phyloP scores from a whole-genome alignment of 2,329 filamentous ascomycete genomes.

The Fusarium phyllophilum region DNA sequence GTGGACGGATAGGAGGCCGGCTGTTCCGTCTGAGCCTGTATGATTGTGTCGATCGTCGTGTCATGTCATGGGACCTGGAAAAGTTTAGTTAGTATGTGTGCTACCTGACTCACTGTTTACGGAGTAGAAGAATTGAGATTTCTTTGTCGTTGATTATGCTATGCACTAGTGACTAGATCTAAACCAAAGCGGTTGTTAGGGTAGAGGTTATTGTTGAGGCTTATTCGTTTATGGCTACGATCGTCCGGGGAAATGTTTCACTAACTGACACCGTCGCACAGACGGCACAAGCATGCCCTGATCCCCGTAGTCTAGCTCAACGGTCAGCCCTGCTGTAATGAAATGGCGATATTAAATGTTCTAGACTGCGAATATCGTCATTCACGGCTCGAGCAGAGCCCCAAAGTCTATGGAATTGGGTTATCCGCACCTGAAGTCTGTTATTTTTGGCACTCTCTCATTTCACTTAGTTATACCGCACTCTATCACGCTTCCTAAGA shows the following conservation, averaged over 20 bases:
- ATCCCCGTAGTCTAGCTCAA: background rate
- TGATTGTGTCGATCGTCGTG: background rate
- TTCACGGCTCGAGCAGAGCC: background rate
- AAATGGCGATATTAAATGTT: background rate
- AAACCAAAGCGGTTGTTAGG: background rate
- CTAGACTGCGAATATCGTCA: background rate
- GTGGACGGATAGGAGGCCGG: conserved; percentile 1
- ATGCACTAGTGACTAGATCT: background rate
- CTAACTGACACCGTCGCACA: background rate
- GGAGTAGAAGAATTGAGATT: background rate
- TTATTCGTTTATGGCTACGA: background rate
- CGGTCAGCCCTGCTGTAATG: conserved; percentile 3
- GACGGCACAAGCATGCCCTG: background rate
- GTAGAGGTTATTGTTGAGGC: background rate
- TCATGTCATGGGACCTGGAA: background rate
- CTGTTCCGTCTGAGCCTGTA: conserved; percentile 4
- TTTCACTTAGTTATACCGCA: background rate
- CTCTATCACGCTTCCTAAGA: no score
- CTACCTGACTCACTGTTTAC: background rate
- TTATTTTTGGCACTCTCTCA: background rate
- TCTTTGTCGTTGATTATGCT: background rate
- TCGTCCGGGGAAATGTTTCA: conserved; percentile 1
- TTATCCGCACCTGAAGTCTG: background rate
- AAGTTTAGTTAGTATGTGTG: background rate
- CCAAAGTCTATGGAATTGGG: background rate